A percentile compares a stretch with the other conserved stretches of the same genome.
Evolutionary conservation across 257 asterid genomes (phyloP).

Genomic region (Solanum pimpinellifolium): DNA sequence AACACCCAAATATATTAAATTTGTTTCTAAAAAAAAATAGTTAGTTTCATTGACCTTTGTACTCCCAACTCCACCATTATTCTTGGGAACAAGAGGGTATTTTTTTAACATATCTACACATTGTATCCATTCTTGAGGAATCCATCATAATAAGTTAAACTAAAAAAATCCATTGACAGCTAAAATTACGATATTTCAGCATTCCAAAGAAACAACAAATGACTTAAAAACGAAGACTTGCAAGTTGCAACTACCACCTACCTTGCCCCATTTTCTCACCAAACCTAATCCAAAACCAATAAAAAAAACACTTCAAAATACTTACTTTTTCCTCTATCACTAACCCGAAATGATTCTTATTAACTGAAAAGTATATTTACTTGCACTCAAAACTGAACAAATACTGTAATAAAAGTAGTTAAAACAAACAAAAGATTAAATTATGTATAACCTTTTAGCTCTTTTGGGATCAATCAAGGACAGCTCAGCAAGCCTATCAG

Average conservation of each 20-base stretch:
- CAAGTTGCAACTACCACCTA: not conserved
- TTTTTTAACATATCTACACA: not conserved
- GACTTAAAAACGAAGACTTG: not conserved
- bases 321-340: not conserved
- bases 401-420: not conserved
- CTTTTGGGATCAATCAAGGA: constrained; percentile 83
- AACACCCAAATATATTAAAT: not conserved
- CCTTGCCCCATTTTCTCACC: not conserved
- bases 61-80: not conserved
- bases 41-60: not conserved
- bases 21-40: not conserved
- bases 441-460: constrained; percentile 65
- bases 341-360: not conserved
- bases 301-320: not conserved
- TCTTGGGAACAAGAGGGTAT: not conserved
- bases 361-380: not conserved
- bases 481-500: constrained; percentile 73
- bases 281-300: not conserved
- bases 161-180: not conserved
- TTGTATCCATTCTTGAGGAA: not conserved
- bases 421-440: not conserved
- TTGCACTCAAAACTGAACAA: not conserved
- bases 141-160: not conserved
- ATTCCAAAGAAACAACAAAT: not conserved
- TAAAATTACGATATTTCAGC: not conserved